Evolutionary conservation across 768 basidiomycete genomes (phyloP), one percentile per base, ranked within the genome.

Genomic region (Calocybe cyanea): DNA sequence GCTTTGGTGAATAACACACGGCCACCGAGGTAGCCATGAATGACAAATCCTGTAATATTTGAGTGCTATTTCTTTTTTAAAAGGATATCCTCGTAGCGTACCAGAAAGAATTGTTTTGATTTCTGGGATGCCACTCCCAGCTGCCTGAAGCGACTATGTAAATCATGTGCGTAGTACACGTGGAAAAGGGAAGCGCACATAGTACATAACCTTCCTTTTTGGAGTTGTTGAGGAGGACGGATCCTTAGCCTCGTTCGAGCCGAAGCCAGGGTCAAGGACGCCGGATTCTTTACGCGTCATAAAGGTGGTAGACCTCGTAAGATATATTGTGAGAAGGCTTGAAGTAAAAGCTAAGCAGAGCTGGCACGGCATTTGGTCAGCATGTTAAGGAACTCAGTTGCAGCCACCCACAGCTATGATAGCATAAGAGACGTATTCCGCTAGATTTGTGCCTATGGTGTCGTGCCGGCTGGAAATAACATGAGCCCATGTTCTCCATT

Each of bases 91-190:
- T 17, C 13, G 7, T 14, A 13, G 9, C 66, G 34, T 54, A 83
- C 89, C 92, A 40, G 87, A 90, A 35, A 95, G 73, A 46, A 95
- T 92, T 0, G 89, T 90, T 64, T 99, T 99, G 62, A 99, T 86
- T 64, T 99, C 95, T 0, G 94, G 93, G 45, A 98, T 94, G 38
- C 96, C 96, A 58, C 87, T 90, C 15, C 96, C 96, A 15, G 92
- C 92, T 8, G 96, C 92, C 86, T 89, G 32, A 15, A 35, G 33
- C 53, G 9, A 58, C 10, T 49, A 41, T 40, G 15, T 20, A 20
- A 18, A 30, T 8, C 34, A 14, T 36, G 41, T 9, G 28, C 44
- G 23, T 8, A 7, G 20, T 23, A n/a, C n/a, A n/a, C n/a, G 30
- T 17, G 14, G n/a, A 8, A 33, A 13, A 35, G 43, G 31, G 8